Conservation (phyloP, 73 alveolate genomes). For the Tetrahymena thermophila region DNA sequence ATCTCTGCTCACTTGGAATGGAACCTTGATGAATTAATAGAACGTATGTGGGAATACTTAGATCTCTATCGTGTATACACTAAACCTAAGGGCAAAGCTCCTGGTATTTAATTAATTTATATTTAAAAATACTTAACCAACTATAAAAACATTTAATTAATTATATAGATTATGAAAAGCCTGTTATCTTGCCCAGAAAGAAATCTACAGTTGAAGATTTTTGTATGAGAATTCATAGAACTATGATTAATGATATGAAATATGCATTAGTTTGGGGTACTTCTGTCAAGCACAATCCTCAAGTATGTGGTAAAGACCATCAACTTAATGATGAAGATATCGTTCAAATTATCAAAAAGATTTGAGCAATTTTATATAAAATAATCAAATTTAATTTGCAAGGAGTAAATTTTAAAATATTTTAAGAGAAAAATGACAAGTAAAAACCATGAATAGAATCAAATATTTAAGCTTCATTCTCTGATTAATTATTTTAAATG, state of each 20-base stretch:
- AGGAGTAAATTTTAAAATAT: background rate
- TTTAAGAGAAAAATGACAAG: background rate
- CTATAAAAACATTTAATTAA: background rate
- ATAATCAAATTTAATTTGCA: background rate
- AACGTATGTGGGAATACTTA: conserved; percentile 95
- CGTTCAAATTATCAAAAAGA: conserved; percentile 66
- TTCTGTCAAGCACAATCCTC: conserved; percentile 90
- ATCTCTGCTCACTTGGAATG: conserved; percentile 95
- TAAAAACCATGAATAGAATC: no score
- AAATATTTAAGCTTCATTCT: background rate
- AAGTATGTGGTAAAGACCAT: conserved; percentile 96
- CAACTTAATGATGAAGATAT: conserved; percentile 92
- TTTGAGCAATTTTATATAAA: background rate
- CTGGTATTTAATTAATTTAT: conserved; percentile 19
- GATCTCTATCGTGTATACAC: conserved; percentile 96
- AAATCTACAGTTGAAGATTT: conserved; percentile 80
- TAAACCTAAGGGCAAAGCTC: conserved; percentile 87
- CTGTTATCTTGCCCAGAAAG: conserved; percentile 77
- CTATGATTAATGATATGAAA: conserved; percentile 82
- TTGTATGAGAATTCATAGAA: conserved; percentile 90
- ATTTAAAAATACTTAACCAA: background rate
- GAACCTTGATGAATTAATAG: conserved; percentile 96
- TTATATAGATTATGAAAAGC: conserved; percentile 77
- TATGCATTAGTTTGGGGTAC: conserved; percentile 97
- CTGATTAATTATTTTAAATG: background rate